Percentiles rank a stretch among this genome's conserved stretches.
Evolutionary conservation across 805 yeast genomes (phyloP).

Genomic region (Lachancea kluyveri): DNA sequence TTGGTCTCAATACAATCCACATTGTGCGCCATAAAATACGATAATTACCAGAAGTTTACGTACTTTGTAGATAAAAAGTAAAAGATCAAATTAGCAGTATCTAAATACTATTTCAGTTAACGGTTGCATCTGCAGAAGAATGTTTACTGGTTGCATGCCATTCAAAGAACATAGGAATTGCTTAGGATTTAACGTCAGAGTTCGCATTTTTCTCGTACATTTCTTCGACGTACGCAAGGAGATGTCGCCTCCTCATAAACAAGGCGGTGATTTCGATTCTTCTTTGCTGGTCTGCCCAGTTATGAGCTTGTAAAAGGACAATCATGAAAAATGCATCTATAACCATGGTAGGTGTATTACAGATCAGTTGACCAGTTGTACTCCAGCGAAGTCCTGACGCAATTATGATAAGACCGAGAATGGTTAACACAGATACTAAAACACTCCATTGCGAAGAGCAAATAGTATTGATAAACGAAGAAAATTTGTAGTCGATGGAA

Average conservation of each 20-base stretch:
- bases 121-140: no score
- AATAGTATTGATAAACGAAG: slow-evolving; percentile 22
- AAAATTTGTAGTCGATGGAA: slow-evolving; percentile 18
- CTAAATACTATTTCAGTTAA: no score
- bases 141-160: no score
- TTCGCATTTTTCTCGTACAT: slow-evolving; percentile 2
- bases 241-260: slow-evolving; percentile 17
- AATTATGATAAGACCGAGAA: slow-evolving; percentile 27
- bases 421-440: slow-evolving; percentile 21
- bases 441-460: slow-evolving; percentile 34
- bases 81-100: no score
- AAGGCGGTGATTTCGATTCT: slow-evolving; percentile 22
- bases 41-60: no score
- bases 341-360: slow-evolving; percentile 40
- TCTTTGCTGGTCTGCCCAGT: slow-evolving; percentile 26
- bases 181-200: no score
- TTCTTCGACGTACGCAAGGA: slow-evolving; percentile 5
- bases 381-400: slow-evolving; percentile 35
- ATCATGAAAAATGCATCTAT: slow-evolving; percentile 37
- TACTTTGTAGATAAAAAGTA: no score
- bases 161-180: no score
- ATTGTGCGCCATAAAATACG: no score
- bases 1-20: no score
- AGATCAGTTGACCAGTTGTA: slow-evolving; percentile 36
- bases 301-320: slow-evolving; percentile 35